Evolutionary conservation across 495 filamentous ascomycete genomes (phyloP).

Genomic region (Podospora pseudoanserina): DNA sequence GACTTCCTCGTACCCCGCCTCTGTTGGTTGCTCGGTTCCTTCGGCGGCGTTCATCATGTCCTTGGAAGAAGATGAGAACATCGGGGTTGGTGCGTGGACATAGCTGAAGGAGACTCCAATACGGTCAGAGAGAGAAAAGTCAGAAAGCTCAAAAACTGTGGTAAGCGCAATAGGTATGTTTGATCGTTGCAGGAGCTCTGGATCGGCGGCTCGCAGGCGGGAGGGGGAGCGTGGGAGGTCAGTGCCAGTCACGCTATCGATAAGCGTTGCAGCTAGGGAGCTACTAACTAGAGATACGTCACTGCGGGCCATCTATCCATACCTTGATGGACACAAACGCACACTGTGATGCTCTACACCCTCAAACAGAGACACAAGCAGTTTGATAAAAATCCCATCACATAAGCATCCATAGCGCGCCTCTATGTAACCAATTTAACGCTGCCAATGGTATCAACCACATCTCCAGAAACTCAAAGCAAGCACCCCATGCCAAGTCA

Average conservation of each 20-base stretch:
- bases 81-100: not conserved
- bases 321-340: not conserved
- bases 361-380: not conserved
- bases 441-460: not conserved
- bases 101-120: not conserved
- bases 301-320: not conserved
- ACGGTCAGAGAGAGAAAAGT: not conserved
- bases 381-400: not conserved
- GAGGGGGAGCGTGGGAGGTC: not conserved
- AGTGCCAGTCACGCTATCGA: not conserved
- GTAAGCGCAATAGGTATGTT: not conserved
- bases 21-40: not conserved
- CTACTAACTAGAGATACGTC: not conserved
- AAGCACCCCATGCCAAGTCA: not conserved
- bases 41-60: conserved; percentile 6
- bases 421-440: not conserved
- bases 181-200: not conserved
- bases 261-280: not conserved
- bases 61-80: not conserved
- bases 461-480: not conserved
- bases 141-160: not conserved
- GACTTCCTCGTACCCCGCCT: conserved; percentile 14
- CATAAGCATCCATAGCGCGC: no score
- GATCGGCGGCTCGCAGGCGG: not conserved
- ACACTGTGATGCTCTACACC: not conserved